Evolutionary conservation across 331 rosid species (phyloP).

Genomic region (Cydonia oblonga): DNA sequence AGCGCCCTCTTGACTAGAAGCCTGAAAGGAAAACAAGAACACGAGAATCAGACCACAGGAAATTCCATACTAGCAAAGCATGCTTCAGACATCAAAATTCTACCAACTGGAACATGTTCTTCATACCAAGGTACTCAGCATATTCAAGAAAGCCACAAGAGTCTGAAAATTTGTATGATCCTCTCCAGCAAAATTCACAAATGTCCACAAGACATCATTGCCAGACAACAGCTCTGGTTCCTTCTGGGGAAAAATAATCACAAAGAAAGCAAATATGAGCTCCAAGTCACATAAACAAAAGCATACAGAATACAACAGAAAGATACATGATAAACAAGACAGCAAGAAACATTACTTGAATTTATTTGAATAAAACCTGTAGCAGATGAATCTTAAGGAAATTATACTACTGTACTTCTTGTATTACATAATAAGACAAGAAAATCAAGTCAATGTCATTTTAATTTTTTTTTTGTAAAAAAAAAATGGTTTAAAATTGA

Average conservation of each 20-base stretch:
- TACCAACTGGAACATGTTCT: slow-evolving; percentile 6
- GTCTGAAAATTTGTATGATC: slow-evolving; percentile 92
- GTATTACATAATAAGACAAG: background rate
- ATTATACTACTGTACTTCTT: background rate
- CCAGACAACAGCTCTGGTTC: slow-evolving; percentile 92
- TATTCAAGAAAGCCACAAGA: slow-evolving; percentile 84
- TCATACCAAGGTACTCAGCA: slow-evolving; percentile 90
- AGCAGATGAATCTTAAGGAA: background rate
- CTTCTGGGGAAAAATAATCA: slow-evolving; percentile 35
- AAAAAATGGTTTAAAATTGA: background rate
- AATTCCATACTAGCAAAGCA: background rate
- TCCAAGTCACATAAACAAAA: slow-evolving; percentile 11
- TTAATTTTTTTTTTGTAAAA: background rate
- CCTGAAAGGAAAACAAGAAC: slow-evolving; percentile 33
- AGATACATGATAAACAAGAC: background rate
- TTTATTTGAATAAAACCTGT: background rate
- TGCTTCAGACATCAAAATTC: background rate
- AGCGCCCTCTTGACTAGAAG: slow-evolving; percentile 90
- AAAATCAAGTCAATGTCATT: background rate
- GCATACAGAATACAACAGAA: background rate
- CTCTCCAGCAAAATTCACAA: slow-evolving; percentile 96
- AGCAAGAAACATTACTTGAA: background rate
- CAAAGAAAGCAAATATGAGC: background rate
- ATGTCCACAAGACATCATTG: slow-evolving; percentile 91
- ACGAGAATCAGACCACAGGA: background rate